Evolutionary conservation across 2,329 filamentous ascomycete species (phyloP), one percentile per base, ranked within the genome.

Genomic region (Colletotrichum brevisporum): DNA sequence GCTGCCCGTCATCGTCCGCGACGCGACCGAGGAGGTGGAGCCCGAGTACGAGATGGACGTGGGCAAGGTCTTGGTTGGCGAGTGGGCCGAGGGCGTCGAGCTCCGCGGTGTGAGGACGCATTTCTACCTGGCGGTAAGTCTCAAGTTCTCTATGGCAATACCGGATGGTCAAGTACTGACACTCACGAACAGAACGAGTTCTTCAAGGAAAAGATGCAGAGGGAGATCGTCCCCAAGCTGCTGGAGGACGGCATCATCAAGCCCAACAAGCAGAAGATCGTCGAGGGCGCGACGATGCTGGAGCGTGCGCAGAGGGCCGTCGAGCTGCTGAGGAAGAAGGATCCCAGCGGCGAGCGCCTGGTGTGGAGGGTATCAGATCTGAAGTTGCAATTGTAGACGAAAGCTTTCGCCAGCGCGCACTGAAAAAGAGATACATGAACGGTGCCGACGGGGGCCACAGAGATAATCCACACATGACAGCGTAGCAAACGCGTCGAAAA

Each of bases 11-110:
- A 88, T 91, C 65, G 71, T 89, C 55, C 82, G 78, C 55, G 85
- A 90, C 69, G 83, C 88, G 0, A 84, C 80, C 0, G 80, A 83
- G 4, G 79, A 79, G 1, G 76, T 82, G 13, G 79, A 76, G 66
- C 88, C 89, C 0, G 81, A 84, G 71, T 90, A 89, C 64, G 81
- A 81, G 50, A 87, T 89, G 85, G 85, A 89, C 63, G 83, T 83
- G 1, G 50, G 70, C 21, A 77, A 77, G 8, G 56, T 53, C 15
- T 51, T 67, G 39, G 57, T 48, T 3, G 80, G 73, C 1, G 72
- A 80, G 31, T 90, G 88, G 88, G 79, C 78, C 2, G 79, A 85
- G 4, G 88, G 85, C 0, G 88, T 90, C 1, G 76, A 83, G n/a
- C 77, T 83, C 6, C 79, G 78, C 24, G 89, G 89, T 5, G 88